A percentile compares a stretch with the other conserved stretches of the same genome.
Evolutionary conservation across 1,284 basidiomycete genomes (phyloP).

Genomic region (Sporisorium iseilematis-ciliati): DNA sequence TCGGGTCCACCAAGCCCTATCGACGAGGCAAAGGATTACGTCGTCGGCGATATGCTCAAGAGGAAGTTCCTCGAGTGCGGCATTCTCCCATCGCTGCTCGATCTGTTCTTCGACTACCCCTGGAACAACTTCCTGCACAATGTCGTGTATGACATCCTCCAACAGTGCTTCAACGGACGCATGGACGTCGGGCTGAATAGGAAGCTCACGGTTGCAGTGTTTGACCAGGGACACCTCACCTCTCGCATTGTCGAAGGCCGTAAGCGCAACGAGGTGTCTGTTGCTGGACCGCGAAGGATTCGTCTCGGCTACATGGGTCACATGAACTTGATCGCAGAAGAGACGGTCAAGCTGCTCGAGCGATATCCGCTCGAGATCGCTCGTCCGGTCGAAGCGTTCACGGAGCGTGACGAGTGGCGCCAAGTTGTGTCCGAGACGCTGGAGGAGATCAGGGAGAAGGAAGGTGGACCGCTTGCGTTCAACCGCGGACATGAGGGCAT

Average conservation of each 20-base stretch:
- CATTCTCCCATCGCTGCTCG: constrained; percentile 63
- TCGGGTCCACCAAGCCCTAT: constrained; percentile 59
- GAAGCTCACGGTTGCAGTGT: constrained; percentile 63
- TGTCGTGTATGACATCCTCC: constrained; percentile 94
- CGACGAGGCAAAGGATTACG: constrained; percentile 53
- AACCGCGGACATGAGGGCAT: constrained; percentile 56
- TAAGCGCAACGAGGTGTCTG: constrained; percentile 60
- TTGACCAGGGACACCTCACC: constrained; percentile 61
- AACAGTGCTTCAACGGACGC: constrained; percentile 93
- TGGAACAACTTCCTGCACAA: constrained; percentile 99
- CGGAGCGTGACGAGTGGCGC: constrained; percentile 64
- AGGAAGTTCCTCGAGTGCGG: constrained; percentile 64
- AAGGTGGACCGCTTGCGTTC: constrained; percentile 66
- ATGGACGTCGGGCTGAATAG: constrained; percentile 71
- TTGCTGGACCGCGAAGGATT: constrained; percentile 58
- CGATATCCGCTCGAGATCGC: constrained; percentile 77
- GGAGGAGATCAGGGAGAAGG: constrained; percentile 63
- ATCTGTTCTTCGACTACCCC: constrained; percentile 90
- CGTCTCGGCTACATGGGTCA: constrained; percentile 92
- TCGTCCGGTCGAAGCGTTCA: constrained; percentile 34
- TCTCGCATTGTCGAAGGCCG: constrained; percentile 64
- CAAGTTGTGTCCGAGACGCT: constrained; percentile 64
- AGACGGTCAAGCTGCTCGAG: constrained; percentile 84
- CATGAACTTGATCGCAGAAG: constrained; percentile 90
- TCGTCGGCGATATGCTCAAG: constrained; percentile 66